Conservation (phyloP, 768 basidiomycete species). For the Candolleomyces eurysporus region DNA sequence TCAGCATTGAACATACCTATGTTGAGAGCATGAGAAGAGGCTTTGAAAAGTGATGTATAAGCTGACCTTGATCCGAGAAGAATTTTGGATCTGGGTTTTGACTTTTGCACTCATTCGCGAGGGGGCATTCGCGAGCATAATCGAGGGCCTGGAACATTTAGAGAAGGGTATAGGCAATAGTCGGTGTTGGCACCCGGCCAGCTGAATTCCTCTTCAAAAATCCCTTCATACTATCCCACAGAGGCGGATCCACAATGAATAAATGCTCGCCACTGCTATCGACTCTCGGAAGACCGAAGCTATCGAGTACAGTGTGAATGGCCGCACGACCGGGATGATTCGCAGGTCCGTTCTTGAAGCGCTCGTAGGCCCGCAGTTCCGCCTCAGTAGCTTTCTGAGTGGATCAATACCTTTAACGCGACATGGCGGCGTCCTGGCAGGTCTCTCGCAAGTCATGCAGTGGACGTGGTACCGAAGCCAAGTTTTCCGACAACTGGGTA, state of each 20-base stretch:
- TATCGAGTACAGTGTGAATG: neutral
- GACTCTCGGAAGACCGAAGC: neutral
- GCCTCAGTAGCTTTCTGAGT: conserved; percentile 3
- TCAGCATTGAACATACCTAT: neutral
- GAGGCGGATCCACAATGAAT: neutral
- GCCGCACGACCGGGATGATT: neutral
- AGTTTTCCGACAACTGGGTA: conserved; percentile 33
- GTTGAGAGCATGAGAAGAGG: neutral
- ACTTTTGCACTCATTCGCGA: neutral
- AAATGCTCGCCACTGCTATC: neutral
- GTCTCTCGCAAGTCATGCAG: conserved; percentile 28
- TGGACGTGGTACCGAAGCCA: conserved; percentile 26
- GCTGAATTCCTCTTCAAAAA: neutral
- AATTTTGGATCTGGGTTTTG: neutral
- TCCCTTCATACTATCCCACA: conserved; percentile 10
- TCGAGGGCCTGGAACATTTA: conserved; percentile 14
- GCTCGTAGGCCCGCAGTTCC: neutral
- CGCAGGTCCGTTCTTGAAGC: neutral
- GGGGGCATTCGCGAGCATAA: conserved; percentile 14
- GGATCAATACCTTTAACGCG: conserved; percentile 13
- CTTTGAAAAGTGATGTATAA: neutral
- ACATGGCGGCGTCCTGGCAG: conserved; percentile 13
- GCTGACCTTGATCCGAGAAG: neutral
- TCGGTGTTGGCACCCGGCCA: neutral
- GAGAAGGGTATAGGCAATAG: neutral